Evolutionary conservation across 495 filamentous ascomycete species (phyloP).

Genomic region (Penicillium dipodomyicola): DNA sequence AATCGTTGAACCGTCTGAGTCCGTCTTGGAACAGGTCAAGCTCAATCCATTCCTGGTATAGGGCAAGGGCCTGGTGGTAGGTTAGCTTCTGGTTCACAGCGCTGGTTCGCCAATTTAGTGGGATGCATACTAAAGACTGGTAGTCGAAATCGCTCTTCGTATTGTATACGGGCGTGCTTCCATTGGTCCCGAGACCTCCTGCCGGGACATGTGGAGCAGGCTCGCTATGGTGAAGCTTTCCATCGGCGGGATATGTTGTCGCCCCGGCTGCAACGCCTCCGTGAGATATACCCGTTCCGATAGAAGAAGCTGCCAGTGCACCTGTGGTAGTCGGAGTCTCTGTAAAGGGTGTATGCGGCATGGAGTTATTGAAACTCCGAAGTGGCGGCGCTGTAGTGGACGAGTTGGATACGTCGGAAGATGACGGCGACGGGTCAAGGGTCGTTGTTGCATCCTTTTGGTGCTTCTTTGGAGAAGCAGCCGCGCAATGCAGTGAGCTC

Average conservation of each 20-base stretch:
- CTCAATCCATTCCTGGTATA: constrained; percentile 87
- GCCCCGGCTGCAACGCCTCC: constrained; percentile 47
- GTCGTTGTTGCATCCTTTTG: not conserved
- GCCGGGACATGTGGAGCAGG: constrained; percentile 72
- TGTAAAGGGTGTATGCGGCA: constrained; percentile 53
- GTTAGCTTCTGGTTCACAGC: constrained; percentile 10
- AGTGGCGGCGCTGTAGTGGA: constrained; percentile 19
- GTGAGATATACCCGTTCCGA: constrained; percentile 49
- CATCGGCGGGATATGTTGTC: constrained; percentile 65
- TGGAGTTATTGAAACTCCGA: constrained; percentile 26
- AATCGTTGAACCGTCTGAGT: constrained; percentile 63
- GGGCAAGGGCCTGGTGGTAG: constrained; percentile 52
- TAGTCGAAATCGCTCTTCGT: constrained; percentile 72
- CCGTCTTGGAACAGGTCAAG: constrained; percentile 84
- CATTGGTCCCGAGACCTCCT: constrained; percentile 81
- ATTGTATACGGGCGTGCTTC: constrained; percentile 67
- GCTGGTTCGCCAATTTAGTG: not conserved
- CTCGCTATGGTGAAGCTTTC: constrained; percentile 60
- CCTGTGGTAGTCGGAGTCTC: constrained; percentile 59
- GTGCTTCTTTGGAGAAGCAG: constrained; percentile 14
- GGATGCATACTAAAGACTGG: constrained; percentile 54
- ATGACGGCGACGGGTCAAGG: not conserved
- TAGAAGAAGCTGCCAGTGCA: constrained; percentile 51
- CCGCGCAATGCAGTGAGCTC: constrained; percentile 18
- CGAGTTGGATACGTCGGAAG: not conserved